These are phyloP conservation scores for Pleurotus tuber-regium DNA, from an alignment of 768 basidiomycete species.

Conservation along the genomic window DNA sequence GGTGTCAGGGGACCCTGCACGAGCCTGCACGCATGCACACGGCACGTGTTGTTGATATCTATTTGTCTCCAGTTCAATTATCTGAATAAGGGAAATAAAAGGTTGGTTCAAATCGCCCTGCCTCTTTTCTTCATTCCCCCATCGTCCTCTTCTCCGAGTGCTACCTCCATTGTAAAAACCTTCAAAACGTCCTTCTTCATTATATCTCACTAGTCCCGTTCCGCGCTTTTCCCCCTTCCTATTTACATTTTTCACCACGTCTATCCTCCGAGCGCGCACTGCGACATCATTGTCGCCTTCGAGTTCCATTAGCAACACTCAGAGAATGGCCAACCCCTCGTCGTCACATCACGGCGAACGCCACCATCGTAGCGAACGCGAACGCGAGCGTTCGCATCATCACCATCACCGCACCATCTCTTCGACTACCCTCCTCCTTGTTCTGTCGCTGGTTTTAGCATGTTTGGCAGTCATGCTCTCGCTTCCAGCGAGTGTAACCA, in stretches of 20 bases:
- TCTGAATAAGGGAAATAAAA: conserved; percentile 7
- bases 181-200: background rate
- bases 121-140: conserved; percentile 15
- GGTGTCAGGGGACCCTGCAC: too few species aligned
- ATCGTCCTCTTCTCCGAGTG: conserved; percentile 19
- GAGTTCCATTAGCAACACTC: conserved; percentile 51
- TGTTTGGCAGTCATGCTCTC: conserved; percentile 92
- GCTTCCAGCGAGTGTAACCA: conserved; percentile 57
- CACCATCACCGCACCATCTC: conserved; percentile 86
- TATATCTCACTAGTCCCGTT: conserved; percentile 7
- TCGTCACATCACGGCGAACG: conserved; percentile 75
- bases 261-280: conserved; percentile 57
- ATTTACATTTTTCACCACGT: conserved; percentile 55
- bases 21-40: background rate
- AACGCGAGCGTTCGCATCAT: conserved; percentile 60
- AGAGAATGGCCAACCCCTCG: conserved; percentile 87
- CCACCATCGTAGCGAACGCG: conserved; percentile 40
- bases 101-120: conserved; percentile 10
- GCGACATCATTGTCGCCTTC: conserved; percentile 77
- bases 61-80: conserved; percentile 7
- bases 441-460: conserved; percentile 81
- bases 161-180: conserved; percentile 10
- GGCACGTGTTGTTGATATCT: conserved; percentile 4
- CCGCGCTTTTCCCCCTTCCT: conserved; percentile 20
- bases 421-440: conserved; percentile 83